Base-by-base conservation (phyloP, 2,329 filamentous ascomycete genomes). In the Teratosphaeria zuluensis region DNA sequence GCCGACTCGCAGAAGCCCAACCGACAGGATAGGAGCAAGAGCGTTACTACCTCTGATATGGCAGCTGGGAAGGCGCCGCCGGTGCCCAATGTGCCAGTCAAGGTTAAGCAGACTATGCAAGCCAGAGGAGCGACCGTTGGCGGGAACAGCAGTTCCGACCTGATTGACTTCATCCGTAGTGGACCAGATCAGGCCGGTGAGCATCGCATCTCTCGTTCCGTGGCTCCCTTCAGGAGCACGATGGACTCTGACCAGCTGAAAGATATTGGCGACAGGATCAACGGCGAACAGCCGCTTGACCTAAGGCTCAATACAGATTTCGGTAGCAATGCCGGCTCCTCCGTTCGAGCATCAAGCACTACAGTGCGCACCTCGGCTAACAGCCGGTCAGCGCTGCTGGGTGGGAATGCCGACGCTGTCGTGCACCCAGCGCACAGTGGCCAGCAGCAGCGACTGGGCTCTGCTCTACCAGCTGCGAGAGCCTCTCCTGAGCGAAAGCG, bases 151-250 rank as follows among this genome's bases (percentile, higher is more conserved):
- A 95, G 86, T 58, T 88, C 89, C 12, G 94, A 96, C 61, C 77
- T 99, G 59, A 96, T 96, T 64, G 92, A 97, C 70, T 97, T 99
- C 72, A 95, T 99, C 64, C 86, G 92, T 53, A 86, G 90, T 70
- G 92, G 92, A 0, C 91, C 91, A 2, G 51, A 63, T 38, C 75
- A 78, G 35, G 79, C 78, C 51, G 80, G 80, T 30, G 52, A 82
- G 62, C 88, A 85, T 59, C 85, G 89, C 28, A 94, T 95, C 62
- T 88, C 90, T 51, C 85, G 89, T 19, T 84, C 83, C n/a, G 86
- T 94, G 12, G 90, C 91, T 9, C 90, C 91, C 1, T 95, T 95
- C 77, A 82, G 90, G 57, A 86, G 82, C 38, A 92, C 90, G 0
- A 88, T 92, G 80, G 91, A 95, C 71, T 92, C 89, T 11, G 90